Conservation (phyloP, 1,284 basidiomycete genomes). For the Ceratobasidium papillatum region DNA sequence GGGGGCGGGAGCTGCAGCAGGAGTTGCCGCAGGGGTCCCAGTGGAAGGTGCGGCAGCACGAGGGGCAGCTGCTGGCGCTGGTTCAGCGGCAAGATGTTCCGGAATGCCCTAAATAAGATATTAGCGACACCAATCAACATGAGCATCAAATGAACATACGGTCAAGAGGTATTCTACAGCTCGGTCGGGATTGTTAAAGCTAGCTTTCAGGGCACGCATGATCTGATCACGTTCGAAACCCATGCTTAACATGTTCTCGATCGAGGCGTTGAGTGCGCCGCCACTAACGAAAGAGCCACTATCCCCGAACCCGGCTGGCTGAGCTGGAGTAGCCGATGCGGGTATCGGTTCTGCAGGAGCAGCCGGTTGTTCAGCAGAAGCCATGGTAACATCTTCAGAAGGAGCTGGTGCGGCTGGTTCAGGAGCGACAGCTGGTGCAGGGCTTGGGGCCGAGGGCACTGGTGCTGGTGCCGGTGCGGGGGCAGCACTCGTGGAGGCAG, state of each 20-base stretch:
- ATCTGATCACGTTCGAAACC: slow-evolving; percentile 92
- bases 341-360: slow-evolving; percentile 53
- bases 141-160: slow-evolving; percentile 59
- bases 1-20: slow-evolving; percentile 45
- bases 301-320: slow-evolving; percentile 57
- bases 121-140: slow-evolving; percentile 31
- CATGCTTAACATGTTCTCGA: slow-evolving; percentile 91
- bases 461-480: slow-evolving; percentile 51
- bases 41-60: slow-evolving; percentile 40
- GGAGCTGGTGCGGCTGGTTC: slow-evolving; percentile 52
- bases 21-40: slow-evolving; percentile 34
- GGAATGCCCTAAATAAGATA: slow-evolving; percentile 74
- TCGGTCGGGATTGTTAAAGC: slow-evolving; percentile 97
- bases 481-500: slow-evolving; percentile 52
- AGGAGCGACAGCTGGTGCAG: slow-evolving; percentile 52
- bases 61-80: slow-evolving; percentile 54
- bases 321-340: slow-evolving; percentile 48
- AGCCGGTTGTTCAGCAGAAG: slow-evolving; percentile 49
- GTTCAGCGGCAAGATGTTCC: slow-evolving; percentile 67
- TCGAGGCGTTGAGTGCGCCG: slow-evolving; percentile 73
- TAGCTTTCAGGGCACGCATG: slow-evolving; percentile 86
- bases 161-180: slow-evolving; percentile 98
- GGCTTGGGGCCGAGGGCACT: slow-evolving; percentile 51
- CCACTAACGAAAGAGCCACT: slow-evolving; percentile 76
- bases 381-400: slow-evolving; percentile 47